Conservation (phyloP, 2,329 filamentous ascomycete species). For the Cladophialophora yegresii region DNA sequence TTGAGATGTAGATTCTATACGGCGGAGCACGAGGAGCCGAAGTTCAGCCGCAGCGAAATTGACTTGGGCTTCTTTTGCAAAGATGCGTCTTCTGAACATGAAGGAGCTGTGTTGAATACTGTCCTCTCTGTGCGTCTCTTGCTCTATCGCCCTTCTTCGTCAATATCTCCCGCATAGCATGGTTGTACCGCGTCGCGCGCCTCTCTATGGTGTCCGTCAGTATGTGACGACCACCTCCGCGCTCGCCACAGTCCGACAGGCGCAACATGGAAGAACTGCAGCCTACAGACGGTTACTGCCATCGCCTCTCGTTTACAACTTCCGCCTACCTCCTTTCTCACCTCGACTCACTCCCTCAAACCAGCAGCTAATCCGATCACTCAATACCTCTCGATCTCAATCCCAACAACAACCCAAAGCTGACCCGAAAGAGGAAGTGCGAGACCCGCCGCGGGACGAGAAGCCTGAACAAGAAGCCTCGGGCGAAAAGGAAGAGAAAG, state of each 20-base stretch:
- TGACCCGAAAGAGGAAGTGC: constrained; percentile 35
- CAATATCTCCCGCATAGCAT: constrained; percentile 29
- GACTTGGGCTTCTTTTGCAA: constrained; percentile 17
- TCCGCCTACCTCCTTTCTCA: constrained; percentile 20
- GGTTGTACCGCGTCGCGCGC: constrained; percentile 32
- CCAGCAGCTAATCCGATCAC: constrained; percentile 28
- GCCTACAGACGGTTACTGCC: constrained; percentile 30
- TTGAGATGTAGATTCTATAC: neutral
- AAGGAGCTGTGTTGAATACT: constrained; percentile 19
- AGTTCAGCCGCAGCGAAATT: constrained; percentile 24
- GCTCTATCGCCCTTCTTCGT: neutral
- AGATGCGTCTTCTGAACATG: constrained; percentile 14
- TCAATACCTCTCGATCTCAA: constrained; percentile 30
- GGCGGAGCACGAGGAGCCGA: neutral
- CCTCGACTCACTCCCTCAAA: constrained; percentile 20
- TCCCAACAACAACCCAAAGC: constrained; percentile 36
- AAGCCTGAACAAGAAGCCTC: constrained; percentile 44
- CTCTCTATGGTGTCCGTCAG: constrained; percentile 31
- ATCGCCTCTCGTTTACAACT: constrained; percentile 14
- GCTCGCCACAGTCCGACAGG: constrained; percentile 28
- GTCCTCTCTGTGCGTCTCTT: constrained; percentile 10
- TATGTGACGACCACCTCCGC: constrained; percentile 34
- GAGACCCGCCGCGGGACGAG: constrained; percentile 35
- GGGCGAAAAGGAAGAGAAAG: constrained; percentile 45
- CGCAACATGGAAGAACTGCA: constrained; percentile 33